These are phyloP conservation scores for Peziza echinospora DNA, from an alignment of 495 filamentous ascomycete species.

Conservation along the genomic window DNA sequence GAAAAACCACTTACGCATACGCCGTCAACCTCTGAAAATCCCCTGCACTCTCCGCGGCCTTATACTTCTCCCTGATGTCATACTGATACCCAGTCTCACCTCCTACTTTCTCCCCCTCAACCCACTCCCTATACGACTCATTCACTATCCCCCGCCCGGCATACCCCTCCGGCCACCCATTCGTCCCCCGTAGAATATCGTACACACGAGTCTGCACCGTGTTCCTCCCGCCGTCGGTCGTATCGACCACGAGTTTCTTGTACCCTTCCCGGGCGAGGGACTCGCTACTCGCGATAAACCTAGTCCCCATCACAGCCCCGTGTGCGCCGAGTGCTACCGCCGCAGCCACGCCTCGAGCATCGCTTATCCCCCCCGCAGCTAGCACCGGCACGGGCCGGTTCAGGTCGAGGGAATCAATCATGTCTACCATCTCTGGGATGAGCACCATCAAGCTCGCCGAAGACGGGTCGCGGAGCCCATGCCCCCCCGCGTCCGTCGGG, in stretches of 20 bases:
- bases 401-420: conserved; percentile 20
- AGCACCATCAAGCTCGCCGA: conserved; percentile 35
- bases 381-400: conserved; percentile 31
- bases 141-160: conserved; percentile 43
- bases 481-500: conserved; percentile 45
- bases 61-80: conserved; percentile 38
- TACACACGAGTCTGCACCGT: conserved; percentile 50
- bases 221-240: conserved; percentile 37
- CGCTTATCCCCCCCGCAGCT: conserved; percentile 52
- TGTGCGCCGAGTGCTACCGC: conserved; percentile 44
- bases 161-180: conserved; percentile 44
- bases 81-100: too few species aligned
- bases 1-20: conserved; percentile 29
- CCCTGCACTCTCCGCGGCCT: conserved; percentile 30
- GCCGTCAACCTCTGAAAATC: conserved; percentile 43
- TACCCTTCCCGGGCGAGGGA: conserved; percentile 38
- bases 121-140: conserved; percentile 35
- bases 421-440: conserved; percentile 37
- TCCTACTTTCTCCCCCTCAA: conserved; percentile 28
- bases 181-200: conserved; percentile 45
- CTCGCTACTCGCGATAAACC: conserved; percentile 27
- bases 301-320: conserved; percentile 47
- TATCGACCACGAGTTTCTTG: conserved; percentile 35
- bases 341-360: conserved; percentile 43
- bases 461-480: conserved; percentile 31